Percentiles rank a stretch among this genome's conserved stretches.
Evolutionary conservation across 352 stramenopile species (phyloP).

Genomic region (Phytopythium vexans): DNA sequence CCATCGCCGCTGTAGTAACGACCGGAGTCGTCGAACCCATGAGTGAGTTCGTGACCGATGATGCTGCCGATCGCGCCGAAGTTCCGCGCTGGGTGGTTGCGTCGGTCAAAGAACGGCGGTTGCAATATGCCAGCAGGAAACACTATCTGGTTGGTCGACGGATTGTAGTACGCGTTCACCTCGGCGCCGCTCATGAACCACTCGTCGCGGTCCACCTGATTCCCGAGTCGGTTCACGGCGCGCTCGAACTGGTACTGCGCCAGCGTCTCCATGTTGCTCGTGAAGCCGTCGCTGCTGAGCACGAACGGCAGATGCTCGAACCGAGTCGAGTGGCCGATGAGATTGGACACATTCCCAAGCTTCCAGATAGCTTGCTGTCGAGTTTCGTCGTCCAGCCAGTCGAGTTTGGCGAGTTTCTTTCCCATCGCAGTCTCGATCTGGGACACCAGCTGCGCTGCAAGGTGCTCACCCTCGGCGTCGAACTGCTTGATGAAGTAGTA

Average conservation of each 20-base stretch:
- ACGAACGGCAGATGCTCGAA: constrained; percentile 58
- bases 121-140: constrained; percentile 96
- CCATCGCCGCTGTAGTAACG: constrained; percentile 86
- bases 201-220: constrained; percentile 52
- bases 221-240: constrained; percentile 31
- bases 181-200: constrained; percentile 92
- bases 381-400: constrained; percentile 89
- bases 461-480: constrained; percentile 70
- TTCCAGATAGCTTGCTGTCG: constrained; percentile 84
- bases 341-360: constrained; percentile 73
- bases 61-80: constrained; percentile 92
- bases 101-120: constrained; percentile 90
- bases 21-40: constrained; percentile 94
- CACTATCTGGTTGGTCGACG: constrained; percentile 88
- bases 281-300: constrained; percentile 28
- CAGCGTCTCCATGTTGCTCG: constrained; percentile 50
- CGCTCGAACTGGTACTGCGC: constrained; percentile 40
- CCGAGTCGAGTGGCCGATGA: constrained; percentile 55
- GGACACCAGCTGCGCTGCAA: constrained; percentile 83
- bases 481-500: constrained; percentile 91
- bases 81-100: constrained; percentile 86
- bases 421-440: constrained; percentile 80
- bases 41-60: constrained; percentile 95
- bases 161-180: constrained; percentile 90
- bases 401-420: constrained; percentile 67